Percentiles rank a stretch among this genome's conserved stretches.
Evolutionary conservation across 2,329 filamentous ascomycete genomes (phyloP).

Genomic region (Pseudogymnoascus sp.): DNA sequence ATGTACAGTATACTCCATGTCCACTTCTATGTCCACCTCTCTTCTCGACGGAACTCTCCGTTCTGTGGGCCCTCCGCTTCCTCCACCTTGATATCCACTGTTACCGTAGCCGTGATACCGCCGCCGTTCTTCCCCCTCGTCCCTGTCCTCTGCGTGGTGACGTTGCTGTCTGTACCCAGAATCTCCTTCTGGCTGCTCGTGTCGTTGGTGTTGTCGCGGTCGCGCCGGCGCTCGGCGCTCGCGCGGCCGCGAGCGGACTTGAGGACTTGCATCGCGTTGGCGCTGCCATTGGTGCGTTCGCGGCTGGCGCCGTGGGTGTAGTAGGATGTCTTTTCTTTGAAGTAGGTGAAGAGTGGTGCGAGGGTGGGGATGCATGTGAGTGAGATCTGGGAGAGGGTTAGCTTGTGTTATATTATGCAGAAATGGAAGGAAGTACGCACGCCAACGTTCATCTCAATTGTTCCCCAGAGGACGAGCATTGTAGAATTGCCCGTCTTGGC

Average conservation of each 20-base stretch:
- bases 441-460: constrained; percentile 51
- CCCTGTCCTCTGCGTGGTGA: background rate
- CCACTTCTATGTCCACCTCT: background rate
- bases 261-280: background rate
- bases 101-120: constrained; percentile 1
- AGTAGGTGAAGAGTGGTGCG: constrained; percentile 15
- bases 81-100: constrained; percentile 7
- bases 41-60: background rate
- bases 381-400: constrained; percentile 13
- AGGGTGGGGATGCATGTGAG: constrained; percentile 17
- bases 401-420: background rate
- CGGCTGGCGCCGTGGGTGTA: background rate
- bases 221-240: background rate
- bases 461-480: constrained; percentile 50
- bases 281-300: background rate
- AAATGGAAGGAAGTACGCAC: constrained; percentile 31
- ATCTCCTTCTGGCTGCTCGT: constrained; percentile 12
- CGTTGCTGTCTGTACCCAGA: background rate
- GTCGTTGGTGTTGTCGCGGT: constrained; percentile 11
- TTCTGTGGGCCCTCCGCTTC: background rate
- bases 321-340: constrained; percentile 12
- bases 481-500: constrained; percentile 49
- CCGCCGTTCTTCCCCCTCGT: background rate
- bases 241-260: background rate
- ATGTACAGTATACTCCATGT: background rate